Evolutionary conservation across 352 stramenopile species (phyloP).

Genomic region (Paralagenidium karlingii): DNA sequence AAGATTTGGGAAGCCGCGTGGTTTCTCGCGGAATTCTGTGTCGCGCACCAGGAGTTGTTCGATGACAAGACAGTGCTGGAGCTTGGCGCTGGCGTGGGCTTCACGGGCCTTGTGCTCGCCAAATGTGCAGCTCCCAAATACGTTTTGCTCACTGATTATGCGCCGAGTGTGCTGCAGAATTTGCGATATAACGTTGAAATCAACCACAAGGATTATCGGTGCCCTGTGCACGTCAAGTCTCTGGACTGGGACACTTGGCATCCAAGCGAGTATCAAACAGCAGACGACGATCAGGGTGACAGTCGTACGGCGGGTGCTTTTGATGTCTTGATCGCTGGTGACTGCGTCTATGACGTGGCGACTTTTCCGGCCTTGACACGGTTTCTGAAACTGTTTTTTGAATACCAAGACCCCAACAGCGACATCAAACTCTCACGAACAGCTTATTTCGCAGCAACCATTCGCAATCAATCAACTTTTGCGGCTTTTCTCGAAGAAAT

Average conservation of each 20-base stretch:
- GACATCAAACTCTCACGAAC: conserved; percentile 15
- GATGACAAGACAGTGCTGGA: conserved; percentile 38
- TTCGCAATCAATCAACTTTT: conserved; percentile 67
- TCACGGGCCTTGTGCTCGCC: conserved; percentile 49
- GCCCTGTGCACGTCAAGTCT: conserved; percentile 33
- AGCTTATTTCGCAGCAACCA: conserved; percentile 66
- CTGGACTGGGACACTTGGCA: conserved; percentile 69
- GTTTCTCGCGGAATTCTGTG: conserved; percentile 60
- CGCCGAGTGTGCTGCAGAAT: conserved; percentile 73
- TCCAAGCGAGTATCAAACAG: conserved; percentile 13
- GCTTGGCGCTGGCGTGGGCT: conserved; percentile 56
- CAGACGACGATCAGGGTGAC: no score
- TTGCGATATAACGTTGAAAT: conserved; percentile 71
- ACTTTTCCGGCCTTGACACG: conserved; percentile 43
- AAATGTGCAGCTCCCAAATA: conserved; percentile 16
- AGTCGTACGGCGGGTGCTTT: conserved; percentile 9
- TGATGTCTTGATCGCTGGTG: conserved; percentile 54
- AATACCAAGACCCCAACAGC: no score
- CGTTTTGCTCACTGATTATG: conserved; percentile 65
- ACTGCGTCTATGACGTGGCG: conserved; percentile 65
- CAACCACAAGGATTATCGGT: conserved; percentile 30
- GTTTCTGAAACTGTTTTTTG: conserved; percentile 43
- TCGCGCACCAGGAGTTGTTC: conserved; percentile 41
- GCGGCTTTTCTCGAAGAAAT: conserved; percentile 59
- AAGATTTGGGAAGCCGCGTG: conserved; percentile 75